Percentiles rank a stretch among this genome's conserved stretches.
Conservation (phyloP, 2,329 filamentous ascomycete species). For the Fusarium coicis region DNA sequence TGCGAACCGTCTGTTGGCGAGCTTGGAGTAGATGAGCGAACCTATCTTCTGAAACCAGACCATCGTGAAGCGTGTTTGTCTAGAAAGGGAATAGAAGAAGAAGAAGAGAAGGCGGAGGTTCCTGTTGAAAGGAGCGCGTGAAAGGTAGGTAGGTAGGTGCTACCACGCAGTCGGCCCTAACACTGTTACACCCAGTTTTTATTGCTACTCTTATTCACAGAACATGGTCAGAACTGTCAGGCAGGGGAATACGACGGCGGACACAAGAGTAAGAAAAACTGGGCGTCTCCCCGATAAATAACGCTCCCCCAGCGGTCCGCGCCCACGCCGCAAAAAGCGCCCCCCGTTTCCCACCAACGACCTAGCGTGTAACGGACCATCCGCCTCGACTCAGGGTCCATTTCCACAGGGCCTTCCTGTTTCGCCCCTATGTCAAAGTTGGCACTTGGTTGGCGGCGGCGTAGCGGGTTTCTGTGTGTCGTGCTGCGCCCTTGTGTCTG, state of each 20-base stretch:
- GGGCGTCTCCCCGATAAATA: slow-evolving; percentile 31
- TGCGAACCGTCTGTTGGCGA: slow-evolving; percentile 47
- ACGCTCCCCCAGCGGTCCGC: neutral
- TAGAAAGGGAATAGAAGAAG: neutral
- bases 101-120: neutral
- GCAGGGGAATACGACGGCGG: neutral
- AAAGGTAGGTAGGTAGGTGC: neutral
- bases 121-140: neutral
- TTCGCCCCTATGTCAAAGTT: neutral
- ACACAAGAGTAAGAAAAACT: neutral
- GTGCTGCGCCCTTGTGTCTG: neutral
- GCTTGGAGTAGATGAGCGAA: slow-evolving; percentile 33
- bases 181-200: slow-evolving; percentile 16
- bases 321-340: neutral
- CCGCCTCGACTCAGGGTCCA: slow-evolving; percentile 4
- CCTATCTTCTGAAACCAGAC: slow-evolving; percentile 19
- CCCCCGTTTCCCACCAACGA: neutral
- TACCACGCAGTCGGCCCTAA: slow-evolving; percentile 8
- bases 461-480: too few species aligned
- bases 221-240: neutral
- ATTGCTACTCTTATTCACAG: neutral
- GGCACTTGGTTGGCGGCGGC: neutral
- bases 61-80: neutral
- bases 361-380: slow-evolving; percentile 13
- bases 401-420: neutral